Conservation (phyloP, 495 filamentous ascomycete genomes). For the Hypoxylon trugodes region DNA sequence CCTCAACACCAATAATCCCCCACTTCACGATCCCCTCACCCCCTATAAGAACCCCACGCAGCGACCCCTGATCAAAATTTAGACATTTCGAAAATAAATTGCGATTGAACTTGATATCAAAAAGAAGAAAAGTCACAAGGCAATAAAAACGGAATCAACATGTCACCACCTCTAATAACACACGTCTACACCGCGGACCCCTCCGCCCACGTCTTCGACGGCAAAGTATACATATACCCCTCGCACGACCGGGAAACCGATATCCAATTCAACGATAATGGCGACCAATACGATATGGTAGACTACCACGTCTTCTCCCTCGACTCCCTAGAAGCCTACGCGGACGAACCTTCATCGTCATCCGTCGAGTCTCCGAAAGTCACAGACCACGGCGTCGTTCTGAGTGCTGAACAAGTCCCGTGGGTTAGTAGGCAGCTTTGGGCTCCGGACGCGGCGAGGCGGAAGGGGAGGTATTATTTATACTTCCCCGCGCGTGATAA, state of each 20-base stretch:
- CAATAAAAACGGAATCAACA: constrained; percentile 9
- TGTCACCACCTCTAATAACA: constrained; percentile 65
- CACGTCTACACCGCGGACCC: constrained; percentile 76
- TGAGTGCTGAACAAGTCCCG: constrained; percentile 63
- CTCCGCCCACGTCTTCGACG: constrained; percentile 71
- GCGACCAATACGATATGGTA: constrained; percentile 83
- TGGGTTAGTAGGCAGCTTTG: constrained; percentile 72
- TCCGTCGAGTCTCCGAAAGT: constrained; percentile 48
- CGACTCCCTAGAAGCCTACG: constrained; percentile 46
- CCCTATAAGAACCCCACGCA: constrained; percentile 16
- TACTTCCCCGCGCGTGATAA: constrained; percentile 71
- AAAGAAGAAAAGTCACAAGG: neutral
- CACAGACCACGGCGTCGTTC: constrained; percentile 67
- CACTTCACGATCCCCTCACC: constrained; percentile 31
- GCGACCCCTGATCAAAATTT: neutral
- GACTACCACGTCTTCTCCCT: constrained; percentile 73
- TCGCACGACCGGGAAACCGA: constrained; percentile 70
- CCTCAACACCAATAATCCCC: constrained; percentile 42
- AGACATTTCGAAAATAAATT: neutral
- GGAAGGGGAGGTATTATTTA: constrained; percentile 69
- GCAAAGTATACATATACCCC: constrained; percentile 70
- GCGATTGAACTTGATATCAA: neutral
- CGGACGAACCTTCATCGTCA: neutral
- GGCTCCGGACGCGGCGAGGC: constrained; percentile 69
- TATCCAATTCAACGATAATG: constrained; percentile 76